phyloP scores from a whole-genome alignment of 1,139 yeast genomes.

The Scheffersomyces segobiensis region DNA sequence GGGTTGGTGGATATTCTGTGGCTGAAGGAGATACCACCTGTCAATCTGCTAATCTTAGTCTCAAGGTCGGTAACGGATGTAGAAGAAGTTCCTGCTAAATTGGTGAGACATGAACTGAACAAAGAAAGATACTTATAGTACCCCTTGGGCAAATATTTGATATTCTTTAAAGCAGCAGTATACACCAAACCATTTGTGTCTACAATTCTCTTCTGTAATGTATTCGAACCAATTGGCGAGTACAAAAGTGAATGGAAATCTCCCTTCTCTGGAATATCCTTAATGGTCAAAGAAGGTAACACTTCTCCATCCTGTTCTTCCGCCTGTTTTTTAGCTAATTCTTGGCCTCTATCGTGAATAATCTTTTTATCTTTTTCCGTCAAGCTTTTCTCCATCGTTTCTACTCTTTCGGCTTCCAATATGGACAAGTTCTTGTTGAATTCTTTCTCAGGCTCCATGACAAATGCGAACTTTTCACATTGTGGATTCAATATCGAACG shows the following conservation, averaged over 20 bases:
- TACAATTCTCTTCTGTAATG: slow-evolving; percentile 49
- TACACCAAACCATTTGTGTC: slow-evolving; percentile 79
- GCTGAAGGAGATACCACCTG: slow-evolving; percentile 79
- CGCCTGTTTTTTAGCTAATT: slow-evolving; percentile 63
- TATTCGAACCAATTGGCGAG: slow-evolving; percentile 29
- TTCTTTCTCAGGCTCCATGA: slow-evolving; percentile 68
- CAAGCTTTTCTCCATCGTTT: slow-evolving; percentile 42
- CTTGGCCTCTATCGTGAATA: slow-evolving; percentile 60
- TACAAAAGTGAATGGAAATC: slow-evolving; percentile 37
- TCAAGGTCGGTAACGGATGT: slow-evolving; percentile 80
- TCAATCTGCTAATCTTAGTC: slow-evolving; percentile 74
- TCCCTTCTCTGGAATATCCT: slow-evolving; percentile 69
- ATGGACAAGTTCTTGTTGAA: slow-evolving; percentile 49
- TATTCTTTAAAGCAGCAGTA: slow-evolving; percentile 57
- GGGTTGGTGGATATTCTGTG: slow-evolving; percentile 62
- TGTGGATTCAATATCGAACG: slow-evolving; percentile 47
- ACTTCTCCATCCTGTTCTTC: slow-evolving; percentile 72
- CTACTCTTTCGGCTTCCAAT: slow-evolving; percentile 60
- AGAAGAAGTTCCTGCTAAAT: slow-evolving; percentile 71
- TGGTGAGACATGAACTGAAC: slow-evolving; percentile 77
- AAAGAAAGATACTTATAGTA: slow-evolving; percentile 72
- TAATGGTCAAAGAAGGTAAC: slow-evolving; percentile 71
- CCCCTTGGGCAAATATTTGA: slow-evolving; percentile 58
- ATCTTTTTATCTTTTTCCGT: slow-evolving; percentile 57
- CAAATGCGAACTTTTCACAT: slow-evolving; percentile 63